Evolutionary conservation across 495 filamentous ascomycete genomes (phyloP).

Genomic region (Oidiodendron maius): DNA sequence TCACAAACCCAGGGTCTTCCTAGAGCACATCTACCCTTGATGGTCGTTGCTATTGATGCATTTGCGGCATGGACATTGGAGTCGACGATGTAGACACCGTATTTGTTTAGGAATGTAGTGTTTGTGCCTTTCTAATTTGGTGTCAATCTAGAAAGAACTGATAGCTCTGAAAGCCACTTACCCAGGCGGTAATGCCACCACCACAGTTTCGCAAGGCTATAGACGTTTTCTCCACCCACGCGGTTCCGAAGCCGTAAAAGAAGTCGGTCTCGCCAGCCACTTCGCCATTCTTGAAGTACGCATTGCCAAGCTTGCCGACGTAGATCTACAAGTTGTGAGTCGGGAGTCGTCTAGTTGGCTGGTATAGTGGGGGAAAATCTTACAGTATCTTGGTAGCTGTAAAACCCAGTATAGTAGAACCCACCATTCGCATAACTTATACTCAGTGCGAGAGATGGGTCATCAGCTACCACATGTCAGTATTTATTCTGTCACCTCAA

Average conservation of each 20-base stretch:
- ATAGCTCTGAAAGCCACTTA: too few relatives aligned
- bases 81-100: conserved; percentile 53
- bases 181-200: conserved; percentile 60
- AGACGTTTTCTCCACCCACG: conserved; percentile 37
- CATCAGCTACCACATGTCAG: conserved; percentile 17
- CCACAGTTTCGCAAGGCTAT: conserved; percentile 49
- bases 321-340: conserved; percentile 36
- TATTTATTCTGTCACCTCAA: background rate
- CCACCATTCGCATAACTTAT: conserved; percentile 51
- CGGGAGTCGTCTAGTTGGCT: conserved; percentile 2
- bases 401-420: conserved; percentile 53
- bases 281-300: conserved; percentile 47
- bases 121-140: conserved; percentile 63
- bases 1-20: conserved; percentile 45
- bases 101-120: conserved; percentile 56
- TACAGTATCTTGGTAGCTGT: conserved; percentile 55
- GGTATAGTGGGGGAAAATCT: conserved; percentile 11
- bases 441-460: conserved; percentile 48
- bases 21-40: conserved; percentile 45
- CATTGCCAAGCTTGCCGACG: conserved; percentile 54
- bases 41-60: conserved; percentile 32
- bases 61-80: conserved; percentile 45
- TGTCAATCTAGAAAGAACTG: too few relatives aligned
- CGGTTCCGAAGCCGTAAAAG: conserved; percentile 49
- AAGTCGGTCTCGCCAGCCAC: conserved; percentile 59